These are phyloP conservation scores for Talaromyces liani DNA, from an alignment of 495 filamentous ascomycete genomes.

Conservation along the genomic window DNA sequence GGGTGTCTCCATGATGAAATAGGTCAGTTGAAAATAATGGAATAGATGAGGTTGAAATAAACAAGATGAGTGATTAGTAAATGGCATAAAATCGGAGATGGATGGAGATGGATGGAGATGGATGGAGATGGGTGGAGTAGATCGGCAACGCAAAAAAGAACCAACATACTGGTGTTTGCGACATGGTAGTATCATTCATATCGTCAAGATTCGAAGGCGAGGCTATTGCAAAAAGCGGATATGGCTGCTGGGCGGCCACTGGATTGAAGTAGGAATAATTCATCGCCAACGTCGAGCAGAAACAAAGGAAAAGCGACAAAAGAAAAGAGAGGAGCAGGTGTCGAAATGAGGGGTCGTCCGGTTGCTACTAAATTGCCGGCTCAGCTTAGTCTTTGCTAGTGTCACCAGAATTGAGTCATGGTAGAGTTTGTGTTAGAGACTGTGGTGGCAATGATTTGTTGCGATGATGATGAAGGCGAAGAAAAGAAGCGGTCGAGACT, in stretches of 20 bases:
- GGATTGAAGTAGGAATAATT: constrained; percentile 33
- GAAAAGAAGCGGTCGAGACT: neutral
- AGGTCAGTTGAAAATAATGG: neutral
- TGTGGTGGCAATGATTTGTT: neutral
- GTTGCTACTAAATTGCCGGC: neutral
- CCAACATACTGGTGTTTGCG: constrained; percentile 2
- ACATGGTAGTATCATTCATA: neutral
- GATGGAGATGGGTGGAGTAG: neutral
- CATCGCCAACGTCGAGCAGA: constrained; percentile 19
- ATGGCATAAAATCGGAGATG: neutral
- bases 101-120: neutral
- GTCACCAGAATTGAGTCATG: neutral
- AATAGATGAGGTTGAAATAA: neutral
- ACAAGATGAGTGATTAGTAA: neutral
- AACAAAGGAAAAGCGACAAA: neutral
- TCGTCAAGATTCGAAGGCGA: constrained; percentile 18
- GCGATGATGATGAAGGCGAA: neutral
- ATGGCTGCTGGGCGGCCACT: constrained; percentile 25
- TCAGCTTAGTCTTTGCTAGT: neutral
- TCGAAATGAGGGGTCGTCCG: neutral
- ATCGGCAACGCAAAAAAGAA: neutral
- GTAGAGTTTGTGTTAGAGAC: neutral
- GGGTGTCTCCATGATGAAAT: neutral
- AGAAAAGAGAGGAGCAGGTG: neutral
- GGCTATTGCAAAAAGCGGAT: constrained; percentile 29